Evolutionary conservation across 2,329 filamentous ascomycete species (phyloP).

Genomic region (Stachybotrys echinatus): DNA sequence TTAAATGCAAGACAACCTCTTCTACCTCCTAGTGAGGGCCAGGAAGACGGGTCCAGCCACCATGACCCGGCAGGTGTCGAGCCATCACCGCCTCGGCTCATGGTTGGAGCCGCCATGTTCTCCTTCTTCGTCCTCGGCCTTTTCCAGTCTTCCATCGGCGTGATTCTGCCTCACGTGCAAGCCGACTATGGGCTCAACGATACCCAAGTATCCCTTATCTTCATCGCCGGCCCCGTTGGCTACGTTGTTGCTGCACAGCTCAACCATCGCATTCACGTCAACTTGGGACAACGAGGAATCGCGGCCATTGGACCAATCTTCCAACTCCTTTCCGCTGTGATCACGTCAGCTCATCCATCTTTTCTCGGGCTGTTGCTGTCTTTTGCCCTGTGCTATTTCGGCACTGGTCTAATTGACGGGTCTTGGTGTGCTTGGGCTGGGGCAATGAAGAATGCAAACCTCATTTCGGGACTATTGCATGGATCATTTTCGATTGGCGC

Average conservation of each 20-base stretch:
- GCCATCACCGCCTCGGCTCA: not conserved
- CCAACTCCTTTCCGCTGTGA: conserved; percentile 8
- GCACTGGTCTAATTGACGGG: conserved; percentile 34
- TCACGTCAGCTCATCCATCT: not conserved
- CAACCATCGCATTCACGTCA: conserved; percentile 31
- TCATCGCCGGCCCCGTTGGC: conserved; percentile 35
- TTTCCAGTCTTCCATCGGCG: conserved; percentile 20
- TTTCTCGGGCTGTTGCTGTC: conserved; percentile 14
- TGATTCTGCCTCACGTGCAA: conserved; percentile 17
- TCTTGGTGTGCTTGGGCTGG: conserved; percentile 41
- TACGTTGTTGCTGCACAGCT: conserved; percentile 35
- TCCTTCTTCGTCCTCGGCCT: conserved; percentile 17
- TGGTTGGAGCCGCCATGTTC: conserved; percentile 6
- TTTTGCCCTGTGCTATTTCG: conserved; percentile 24
- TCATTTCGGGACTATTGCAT: conserved; percentile 5
- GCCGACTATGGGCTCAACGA: conserved; percentile 35
- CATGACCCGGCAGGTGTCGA: not conserved
- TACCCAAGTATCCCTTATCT: conserved; percentile 36
- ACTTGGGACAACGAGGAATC: conserved; percentile 35
- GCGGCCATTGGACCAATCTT: conserved; percentile 28
- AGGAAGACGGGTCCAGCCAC: too few relatives aligned
- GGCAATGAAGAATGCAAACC: conserved; percentile 30
- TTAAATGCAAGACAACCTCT: too few relatives aligned
- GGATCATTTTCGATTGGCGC: conserved; percentile 3
- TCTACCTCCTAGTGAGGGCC: too few relatives aligned